These are phyloP conservation scores for Trichoderma sp. DNA, from an alignment of 2,329 filamentous ascomycete genomes.

Conservation along the genomic window DNA sequence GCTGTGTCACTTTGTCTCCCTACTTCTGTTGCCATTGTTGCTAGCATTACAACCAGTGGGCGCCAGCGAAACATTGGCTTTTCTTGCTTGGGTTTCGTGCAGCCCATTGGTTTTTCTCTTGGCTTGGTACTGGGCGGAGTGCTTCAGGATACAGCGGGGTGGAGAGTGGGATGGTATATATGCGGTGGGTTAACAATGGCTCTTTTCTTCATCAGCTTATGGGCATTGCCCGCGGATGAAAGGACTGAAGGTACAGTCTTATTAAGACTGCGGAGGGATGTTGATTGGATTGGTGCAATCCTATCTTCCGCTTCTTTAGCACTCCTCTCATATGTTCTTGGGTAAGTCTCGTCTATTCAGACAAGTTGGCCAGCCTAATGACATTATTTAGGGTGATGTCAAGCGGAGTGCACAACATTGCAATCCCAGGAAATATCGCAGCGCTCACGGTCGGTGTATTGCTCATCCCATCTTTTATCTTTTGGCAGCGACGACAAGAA, in stretches of 20 bases:
- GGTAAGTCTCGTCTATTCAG: conserved; percentile 46
- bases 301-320: conserved; percentile 52
- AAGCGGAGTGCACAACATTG: background rate
- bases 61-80: conserved; percentile 48
- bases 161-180: conserved; percentile 49
- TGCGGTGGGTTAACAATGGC: conserved; percentile 43
- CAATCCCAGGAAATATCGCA: conserved; percentile 23
- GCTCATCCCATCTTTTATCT: conserved; percentile 27
- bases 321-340: conserved; percentile 56
- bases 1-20: conserved; percentile 46
- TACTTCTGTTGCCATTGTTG: conserved; percentile 44
- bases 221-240: background rate
- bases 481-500: conserved; percentile 30
- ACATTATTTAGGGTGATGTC: background rate
- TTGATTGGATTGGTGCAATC: conserved; percentile 58
- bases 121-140: conserved; percentile 56
- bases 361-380: background rate
- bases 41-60: conserved; percentile 44
- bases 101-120: conserved; percentile 52
- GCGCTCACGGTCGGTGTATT: conserved; percentile 18
- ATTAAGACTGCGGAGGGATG: conserved; percentile 38
- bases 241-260: background rate
- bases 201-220: conserved; percentile 39
- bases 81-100: conserved; percentile 50
- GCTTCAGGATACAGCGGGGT: conserved; percentile 52